phyloP scores from a whole-genome alignment of 2,329 filamentous ascomycete species.

The Zalaria obscura region DNA sequence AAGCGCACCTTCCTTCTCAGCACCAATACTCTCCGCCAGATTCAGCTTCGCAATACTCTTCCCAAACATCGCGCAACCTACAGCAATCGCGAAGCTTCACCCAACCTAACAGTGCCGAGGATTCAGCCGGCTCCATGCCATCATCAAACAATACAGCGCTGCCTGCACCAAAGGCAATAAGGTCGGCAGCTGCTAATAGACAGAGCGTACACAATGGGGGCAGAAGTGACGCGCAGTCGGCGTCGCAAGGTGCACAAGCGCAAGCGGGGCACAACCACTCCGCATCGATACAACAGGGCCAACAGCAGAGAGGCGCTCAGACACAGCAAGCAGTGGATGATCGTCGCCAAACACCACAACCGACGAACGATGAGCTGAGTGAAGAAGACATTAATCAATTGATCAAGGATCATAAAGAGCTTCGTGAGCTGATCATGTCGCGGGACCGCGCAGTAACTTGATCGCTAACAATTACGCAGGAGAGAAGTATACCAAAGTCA shows the following conservation, averaged over 20 bases:
- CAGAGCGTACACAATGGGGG: conserved; percentile 20
- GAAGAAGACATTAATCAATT: conserved; percentile 33
- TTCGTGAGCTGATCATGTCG: conserved; percentile 24
- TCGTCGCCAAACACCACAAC: conserved; percentile 31
- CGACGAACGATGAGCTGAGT: conserved; percentile 27
- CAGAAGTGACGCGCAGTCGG: conserved; percentile 1
- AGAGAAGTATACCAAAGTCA: conserved; percentile 94
- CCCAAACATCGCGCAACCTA: conserved; percentile 1
- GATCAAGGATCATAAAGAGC: conserved; percentile 34
- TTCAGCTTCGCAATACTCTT: conserved; percentile 6
- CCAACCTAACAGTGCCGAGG: conserved; percentile 11
- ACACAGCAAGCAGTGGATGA: conserved; percentile 14
- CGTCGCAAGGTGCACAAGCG: not conserved
- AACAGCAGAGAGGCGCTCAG: conserved; percentile 6
- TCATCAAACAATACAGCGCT: conserved; percentile 15
- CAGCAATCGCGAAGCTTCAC: conserved; percentile 13
- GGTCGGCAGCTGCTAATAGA: conserved; percentile 11
- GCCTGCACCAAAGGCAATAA: conserved; percentile 12
- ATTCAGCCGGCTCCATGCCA: conserved; percentile 14
- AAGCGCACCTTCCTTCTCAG: conserved; percentile 3
- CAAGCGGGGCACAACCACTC: conserved; percentile 5
- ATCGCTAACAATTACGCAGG: conserved; percentile 37
- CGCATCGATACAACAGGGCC: conserved; percentile 10
- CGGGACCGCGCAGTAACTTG: conserved; percentile 2
- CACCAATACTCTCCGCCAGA: conserved; percentile 13